Conservation (phyloP, 2,329 filamentous ascomycete genomes). For the Colletotrichum eleusines region DNA sequence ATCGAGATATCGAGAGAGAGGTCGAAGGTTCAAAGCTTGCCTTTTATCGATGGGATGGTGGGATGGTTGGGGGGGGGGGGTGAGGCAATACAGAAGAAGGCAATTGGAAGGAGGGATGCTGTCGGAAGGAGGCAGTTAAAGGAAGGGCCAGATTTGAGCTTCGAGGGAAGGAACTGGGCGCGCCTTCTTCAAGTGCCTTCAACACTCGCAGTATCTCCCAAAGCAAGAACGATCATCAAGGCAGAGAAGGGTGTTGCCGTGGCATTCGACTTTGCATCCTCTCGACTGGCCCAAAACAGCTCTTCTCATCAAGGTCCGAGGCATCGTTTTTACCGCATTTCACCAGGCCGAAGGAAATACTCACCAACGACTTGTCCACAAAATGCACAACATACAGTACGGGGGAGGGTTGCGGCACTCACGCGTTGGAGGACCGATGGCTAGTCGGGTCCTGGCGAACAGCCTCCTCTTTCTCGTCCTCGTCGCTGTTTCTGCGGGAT, state of each 20-base stretch:
- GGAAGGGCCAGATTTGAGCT: background rate
- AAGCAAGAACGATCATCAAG: background rate
- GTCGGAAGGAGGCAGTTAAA: background rate
- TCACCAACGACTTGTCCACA: slow-evolving; percentile 38
- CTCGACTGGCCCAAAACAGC: background rate
- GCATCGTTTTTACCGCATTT: background rate
- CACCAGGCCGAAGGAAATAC: slow-evolving; percentile 10
- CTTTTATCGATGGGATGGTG: background rate
- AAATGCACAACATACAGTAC: slow-evolving; percentile 1
- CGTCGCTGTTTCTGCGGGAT: slow-evolving; percentile 90
- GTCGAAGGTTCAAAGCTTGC: background rate
- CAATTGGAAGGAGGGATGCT: background rate
- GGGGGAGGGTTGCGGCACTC: slow-evolving; percentile 60
- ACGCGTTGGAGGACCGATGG: slow-evolving; percentile 82
- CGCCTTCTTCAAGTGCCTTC: background rate
- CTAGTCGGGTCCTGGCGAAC: slow-evolving; percentile 77
- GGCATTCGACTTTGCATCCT: background rate
- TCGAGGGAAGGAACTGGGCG: background rate
- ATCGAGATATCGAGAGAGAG: background rate
- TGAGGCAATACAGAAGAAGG: background rate
- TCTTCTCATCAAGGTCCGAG: background rate
- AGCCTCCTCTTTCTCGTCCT: slow-evolving; percentile 86
- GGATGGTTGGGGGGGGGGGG: background rate
- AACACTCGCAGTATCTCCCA: background rate
- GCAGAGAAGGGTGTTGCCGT: background rate